Evolutionary conservation across 441 rosid genomes (phyloP).

Genomic region (Flueggea neowawraea): DNA sequence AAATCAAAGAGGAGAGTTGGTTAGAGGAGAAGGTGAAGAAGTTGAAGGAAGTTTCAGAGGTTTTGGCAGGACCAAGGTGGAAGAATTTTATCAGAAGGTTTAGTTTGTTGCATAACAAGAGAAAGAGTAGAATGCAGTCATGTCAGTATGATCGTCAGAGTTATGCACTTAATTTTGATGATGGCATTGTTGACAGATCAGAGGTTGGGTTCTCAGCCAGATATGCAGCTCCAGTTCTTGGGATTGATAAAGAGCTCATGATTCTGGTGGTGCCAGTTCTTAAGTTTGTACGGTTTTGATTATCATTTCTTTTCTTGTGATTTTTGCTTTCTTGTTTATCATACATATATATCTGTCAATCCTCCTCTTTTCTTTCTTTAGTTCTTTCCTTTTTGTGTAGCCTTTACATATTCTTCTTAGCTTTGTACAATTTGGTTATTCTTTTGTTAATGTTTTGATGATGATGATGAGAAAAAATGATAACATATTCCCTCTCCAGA

Average conservation of each 20-base stretch:
- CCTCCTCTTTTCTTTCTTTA: no score
- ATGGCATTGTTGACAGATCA: constrained; percentile 28
- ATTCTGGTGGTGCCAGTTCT: neutral
- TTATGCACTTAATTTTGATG: constrained; percentile 78
- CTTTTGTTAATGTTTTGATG: no score
- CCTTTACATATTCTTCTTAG: no score
- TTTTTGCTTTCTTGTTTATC: no score
- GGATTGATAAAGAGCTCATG: constrained; percentile 6
- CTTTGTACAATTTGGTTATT: no score
- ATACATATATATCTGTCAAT: no score
- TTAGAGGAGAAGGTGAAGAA: constrained; percentile 29
- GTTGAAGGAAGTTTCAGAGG: constrained; percentile 44
- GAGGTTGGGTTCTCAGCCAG: constrained; percentile 36
- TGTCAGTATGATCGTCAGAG: constrained; percentile 55
- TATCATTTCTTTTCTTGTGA: no score
- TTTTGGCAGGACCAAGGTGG: constrained; percentile 59
- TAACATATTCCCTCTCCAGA: no score
- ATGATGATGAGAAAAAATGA: no score
- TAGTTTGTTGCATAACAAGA: constrained; percentile 29
- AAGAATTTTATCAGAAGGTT: constrained; percentile 55
- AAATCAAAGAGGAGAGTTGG: constrained; percentile 26
- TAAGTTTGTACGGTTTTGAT: neutral
- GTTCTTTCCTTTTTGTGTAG: no score
- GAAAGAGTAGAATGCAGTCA: constrained; percentile 28
- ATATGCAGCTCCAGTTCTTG: constrained; percentile 25